phyloP scores from a whole-genome alignment of 345 rosid species.

The Dovyalis caffra region DNA sequence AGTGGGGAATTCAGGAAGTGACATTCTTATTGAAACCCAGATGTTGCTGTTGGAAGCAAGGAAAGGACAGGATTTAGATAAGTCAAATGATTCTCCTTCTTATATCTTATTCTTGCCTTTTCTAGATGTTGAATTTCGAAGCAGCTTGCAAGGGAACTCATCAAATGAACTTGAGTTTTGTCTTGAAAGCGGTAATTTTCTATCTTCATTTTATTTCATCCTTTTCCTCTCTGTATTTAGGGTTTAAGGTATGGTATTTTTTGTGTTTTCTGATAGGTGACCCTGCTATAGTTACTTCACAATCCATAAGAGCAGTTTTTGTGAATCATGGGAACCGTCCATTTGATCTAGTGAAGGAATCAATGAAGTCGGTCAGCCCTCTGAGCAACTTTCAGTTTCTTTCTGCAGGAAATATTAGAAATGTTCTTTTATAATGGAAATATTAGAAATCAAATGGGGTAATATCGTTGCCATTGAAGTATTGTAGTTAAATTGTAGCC shows the following conservation, averaged over 20 bases:
- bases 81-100: conserved; percentile 19
- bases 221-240: not conserved
- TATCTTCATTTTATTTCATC: not conserved
- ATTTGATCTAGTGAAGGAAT: conserved; percentile 51
- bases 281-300: conserved; percentile 41
- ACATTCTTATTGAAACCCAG: conserved; percentile 58
- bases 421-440: not conserved
- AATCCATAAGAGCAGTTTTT: conserved; percentile 44
- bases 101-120: conserved; percentile 48
- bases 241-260: conserved; percentile 12
- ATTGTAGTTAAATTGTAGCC: not conserved
- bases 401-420: not conserved
- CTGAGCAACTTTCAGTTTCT: conserved; percentile 27
- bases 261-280: conserved; percentile 41
- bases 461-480: not conserved
- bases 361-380: conserved; percentile 54
- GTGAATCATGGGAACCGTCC: conserved; percentile 56
- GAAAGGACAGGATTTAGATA: conserved; percentile 15
- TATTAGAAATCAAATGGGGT: not conserved
- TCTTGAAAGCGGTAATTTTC: conserved; percentile 54
- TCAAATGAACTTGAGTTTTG: conserved; percentile 52
- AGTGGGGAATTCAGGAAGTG: conserved; percentile 50
- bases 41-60: conserved; percentile 50
- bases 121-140: conserved; percentile 49
- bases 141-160: conserved; percentile 53